Evolutionary conservation across 1,284 basidiomycete genomes (phyloP).

Genomic region (Ceratobasidium sp.): DNA sequence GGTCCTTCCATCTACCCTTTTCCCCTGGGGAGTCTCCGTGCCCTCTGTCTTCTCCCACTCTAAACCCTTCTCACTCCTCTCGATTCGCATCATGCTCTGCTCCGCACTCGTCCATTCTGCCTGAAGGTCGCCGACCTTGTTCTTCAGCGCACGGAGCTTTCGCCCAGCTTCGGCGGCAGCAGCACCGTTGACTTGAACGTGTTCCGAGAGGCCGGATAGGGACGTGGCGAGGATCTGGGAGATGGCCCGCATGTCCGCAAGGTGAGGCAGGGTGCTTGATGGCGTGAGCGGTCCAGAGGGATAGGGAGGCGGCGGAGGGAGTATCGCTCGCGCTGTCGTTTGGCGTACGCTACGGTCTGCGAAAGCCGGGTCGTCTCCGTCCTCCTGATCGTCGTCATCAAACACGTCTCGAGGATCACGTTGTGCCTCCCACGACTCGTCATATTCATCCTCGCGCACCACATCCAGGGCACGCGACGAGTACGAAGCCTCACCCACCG

Average conservation of each 20-base stretch:
- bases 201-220: conserved; percentile 80
- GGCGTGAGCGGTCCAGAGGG: conserved; percentile 64
- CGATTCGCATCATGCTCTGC: conserved; percentile 74
- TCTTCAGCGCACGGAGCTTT: conserved; percentile 82
- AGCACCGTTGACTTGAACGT: conserved; percentile 83
- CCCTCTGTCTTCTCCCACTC: conserved; percentile 57
- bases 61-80: conserved; percentile 76
- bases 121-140: conserved; percentile 79
- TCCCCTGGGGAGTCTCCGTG: conserved; percentile 48
- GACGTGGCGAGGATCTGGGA: conserved; percentile 78
- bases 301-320: conserved; percentile 57
- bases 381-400: conserved; percentile 68
- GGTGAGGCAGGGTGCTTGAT: conserved; percentile 66
- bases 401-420: conserved; percentile 32
- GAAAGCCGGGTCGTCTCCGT: conserved; percentile 59
- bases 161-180: conserved; percentile 83
- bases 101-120: conserved; percentile 84
- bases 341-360: conserved; percentile 52
- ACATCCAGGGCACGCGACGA: conserved; percentile 54
- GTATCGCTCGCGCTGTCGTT: conserved; percentile 56
- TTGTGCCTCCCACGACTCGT: conserved; percentile 36
- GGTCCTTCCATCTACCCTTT: conserved; percentile 69
- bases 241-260: conserved; percentile 74
- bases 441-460: conserved; percentile 62
- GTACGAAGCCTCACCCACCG: conserved; percentile 25